These are phyloP conservation scores for Aspergillus cejpii DNA, from an alignment of 2,329 filamentous ascomycete species.

Conservation along the genomic window DNA sequence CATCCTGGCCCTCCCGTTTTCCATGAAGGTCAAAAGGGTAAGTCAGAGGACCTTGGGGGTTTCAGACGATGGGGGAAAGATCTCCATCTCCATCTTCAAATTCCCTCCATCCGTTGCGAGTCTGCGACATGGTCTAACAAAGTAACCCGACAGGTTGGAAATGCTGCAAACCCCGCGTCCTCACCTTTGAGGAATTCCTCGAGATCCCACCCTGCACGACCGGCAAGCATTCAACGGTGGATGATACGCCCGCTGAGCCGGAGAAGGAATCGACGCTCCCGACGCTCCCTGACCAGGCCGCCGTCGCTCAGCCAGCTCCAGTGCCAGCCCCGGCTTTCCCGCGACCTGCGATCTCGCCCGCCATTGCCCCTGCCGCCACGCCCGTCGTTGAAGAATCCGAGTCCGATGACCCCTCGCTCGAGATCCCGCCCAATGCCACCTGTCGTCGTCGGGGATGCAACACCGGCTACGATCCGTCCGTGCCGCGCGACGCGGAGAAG, in stretches of 20 bases:
- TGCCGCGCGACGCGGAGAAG: conserved; percentile 60
- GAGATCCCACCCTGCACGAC: conserved; percentile 84
- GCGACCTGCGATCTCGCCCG: conserved; percentile 23
- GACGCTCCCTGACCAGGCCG: conserved; percentile 15
- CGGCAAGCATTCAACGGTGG: conserved; percentile 85
- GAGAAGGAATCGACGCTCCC: conserved; percentile 31
- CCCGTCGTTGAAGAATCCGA: conserved; percentile 61
- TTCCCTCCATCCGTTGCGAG: not conserved
- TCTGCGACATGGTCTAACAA: conserved; percentile 2
- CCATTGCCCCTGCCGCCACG: conserved; percentile 28
- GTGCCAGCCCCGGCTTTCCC: conserved; percentile 9
- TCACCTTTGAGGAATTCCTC: conserved; percentile 98
- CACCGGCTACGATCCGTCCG: conserved; percentile 54
- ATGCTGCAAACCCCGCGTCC: conserved; percentile 93
- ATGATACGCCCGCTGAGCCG: conserved; percentile 54
- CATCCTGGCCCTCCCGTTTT: conserved; percentile 92
- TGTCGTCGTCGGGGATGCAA: conserved; percentile 76
- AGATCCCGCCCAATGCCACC: conserved; percentile 64
- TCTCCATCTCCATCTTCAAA: too few species aligned
- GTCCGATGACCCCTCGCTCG: conserved; percentile 70
- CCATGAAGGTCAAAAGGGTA: conserved; percentile 98
- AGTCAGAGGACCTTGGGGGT: conserved; percentile 31
- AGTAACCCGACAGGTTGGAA: conserved; percentile 68
- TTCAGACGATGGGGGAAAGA: conserved; percentile 8
- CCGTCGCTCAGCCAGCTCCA: conserved; percentile 12